These are phyloP conservation scores for Fusarium heterosporum DNA, from an alignment of 2,329 filamentous ascomycete genomes.

Conservation along the genomic window DNA sequence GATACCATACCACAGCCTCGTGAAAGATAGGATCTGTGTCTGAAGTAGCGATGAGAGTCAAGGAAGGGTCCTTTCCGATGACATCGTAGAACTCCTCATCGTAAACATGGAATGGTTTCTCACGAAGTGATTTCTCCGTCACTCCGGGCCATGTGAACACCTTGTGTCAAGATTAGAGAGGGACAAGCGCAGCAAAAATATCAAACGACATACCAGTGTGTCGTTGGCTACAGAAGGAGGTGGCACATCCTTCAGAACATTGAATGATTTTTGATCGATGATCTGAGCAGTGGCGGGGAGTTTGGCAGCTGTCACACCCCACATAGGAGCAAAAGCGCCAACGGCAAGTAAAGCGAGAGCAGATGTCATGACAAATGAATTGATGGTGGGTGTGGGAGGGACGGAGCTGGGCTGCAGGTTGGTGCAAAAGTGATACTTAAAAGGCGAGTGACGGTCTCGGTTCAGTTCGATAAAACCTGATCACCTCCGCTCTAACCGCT, in stretches of 20 bases:
- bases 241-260: slow-evolving; percentile 35
- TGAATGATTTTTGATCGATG: slow-evolving; percentile 41
- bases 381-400: slow-evolving; percentile 7
- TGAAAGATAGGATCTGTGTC: slow-evolving; percentile 63
- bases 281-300: slow-evolving; percentile 36
- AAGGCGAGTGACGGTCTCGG: slow-evolving; percentile 9
- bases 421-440: slow-evolving; percentile 21
- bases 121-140: slow-evolving; percentile 34
- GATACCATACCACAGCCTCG: slow-evolving; percentile 65
- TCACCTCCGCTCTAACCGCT: background rate
- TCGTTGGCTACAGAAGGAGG: slow-evolving; percentile 36
- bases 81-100: slow-evolving; percentile 63
- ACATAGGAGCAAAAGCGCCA: slow-evolving; percentile 29
- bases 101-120: slow-evolving; percentile 52
- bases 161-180: background rate
- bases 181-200: fast-evolving
- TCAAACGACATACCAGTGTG: slow-evolving; percentile 19
- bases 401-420: slow-evolving; percentile 5
- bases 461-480: background rate
- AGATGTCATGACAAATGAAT: slow-evolving; percentile 35
- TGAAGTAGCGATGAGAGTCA: slow-evolving; percentile 62
- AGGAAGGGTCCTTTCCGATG: slow-evolving; percentile 60
- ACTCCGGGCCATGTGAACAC: slow-evolving; percentile 43
- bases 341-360: slow-evolving; percentile 32
- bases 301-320: slow-evolving; percentile 59